Conservation (phyloP, 1,284 basidiomycete genomes). For the Microbotryum violaceum region DNA sequence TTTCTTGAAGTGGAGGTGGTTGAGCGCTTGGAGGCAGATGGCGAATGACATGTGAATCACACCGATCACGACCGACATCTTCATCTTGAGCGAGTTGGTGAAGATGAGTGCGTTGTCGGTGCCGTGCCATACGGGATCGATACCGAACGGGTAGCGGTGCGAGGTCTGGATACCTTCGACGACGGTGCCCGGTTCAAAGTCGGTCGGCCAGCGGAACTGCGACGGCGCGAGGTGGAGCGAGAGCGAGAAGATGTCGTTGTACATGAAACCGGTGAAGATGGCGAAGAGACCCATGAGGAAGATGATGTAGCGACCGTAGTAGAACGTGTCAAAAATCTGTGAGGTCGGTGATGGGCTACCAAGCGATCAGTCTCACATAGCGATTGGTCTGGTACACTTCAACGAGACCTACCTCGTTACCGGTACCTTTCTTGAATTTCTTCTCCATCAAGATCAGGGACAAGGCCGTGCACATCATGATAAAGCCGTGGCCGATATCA, state of each 20-base stretch:
- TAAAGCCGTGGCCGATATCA: slow-evolving; percentile 90
- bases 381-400: neutral
- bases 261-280: slow-evolving; percentile 86
- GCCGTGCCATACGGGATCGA: slow-evolving; percentile 94
- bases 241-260: slow-evolving; percentile 99
- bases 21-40: slow-evolving; percentile 88
- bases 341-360: too few species aligned
- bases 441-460: slow-evolving; percentile 82
- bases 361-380: neutral
- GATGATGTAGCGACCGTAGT: slow-evolving; percentile 81
- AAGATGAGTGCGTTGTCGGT: slow-evolving; percentile 88
- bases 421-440: slow-evolving; percentile 68
- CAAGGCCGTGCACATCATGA: slow-evolving; percentile 68
- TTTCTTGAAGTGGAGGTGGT: slow-evolving; percentile 88
- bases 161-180: slow-evolving; percentile 55
- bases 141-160: slow-evolving; percentile 77
- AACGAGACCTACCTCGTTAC: slow-evolving; percentile 52
- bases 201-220: slow-evolving; percentile 73
- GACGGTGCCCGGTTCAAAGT: slow-evolving; percentile 45
- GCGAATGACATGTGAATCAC: slow-evolving; percentile 99
- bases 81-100: slow-evolving; percentile 99
- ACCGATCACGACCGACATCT: slow-evolving; percentile 95
- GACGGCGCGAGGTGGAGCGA: slow-evolving; percentile 80
- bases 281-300: slow-evolving; percentile 77
- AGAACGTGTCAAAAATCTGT: slow-evolving; percentile 81